Percentiles rank a stretch among this genome's conserved stretches.
Conservation (phyloP, 2,329 filamentous ascomycete genomes). For the Chaetoscypha palmicola region DNA sequence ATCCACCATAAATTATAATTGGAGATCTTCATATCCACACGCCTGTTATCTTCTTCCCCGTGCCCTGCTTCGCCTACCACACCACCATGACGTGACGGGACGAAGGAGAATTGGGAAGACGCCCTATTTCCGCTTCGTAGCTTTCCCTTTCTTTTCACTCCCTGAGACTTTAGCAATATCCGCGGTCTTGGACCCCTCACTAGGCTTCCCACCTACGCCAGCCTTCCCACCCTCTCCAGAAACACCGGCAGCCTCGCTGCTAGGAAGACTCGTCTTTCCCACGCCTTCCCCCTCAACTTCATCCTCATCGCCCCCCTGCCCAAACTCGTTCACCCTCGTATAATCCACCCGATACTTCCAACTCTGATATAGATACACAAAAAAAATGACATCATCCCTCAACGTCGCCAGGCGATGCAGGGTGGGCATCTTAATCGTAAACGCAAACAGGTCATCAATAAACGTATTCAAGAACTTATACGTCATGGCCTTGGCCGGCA, state of each 20-base stretch:
- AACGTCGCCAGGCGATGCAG: conserved; percentile 88
- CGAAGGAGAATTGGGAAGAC: too few species aligned
- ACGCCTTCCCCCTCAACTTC: conserved; percentile 47
- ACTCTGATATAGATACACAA: conserved; percentile 91
- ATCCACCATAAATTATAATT: too few species aligned
- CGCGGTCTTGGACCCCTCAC: conserved; percentile 31
- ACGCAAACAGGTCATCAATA: conserved; percentile 96
- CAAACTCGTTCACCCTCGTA: conserved; percentile 91
- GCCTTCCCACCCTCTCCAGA: too few species aligned
- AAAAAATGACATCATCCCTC: conserved; percentile 95
- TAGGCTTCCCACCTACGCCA: too few species aligned
- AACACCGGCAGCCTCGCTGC: conserved; percentile 18
- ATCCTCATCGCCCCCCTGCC: conserved; percentile 93
- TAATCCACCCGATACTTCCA: conserved; percentile 92
- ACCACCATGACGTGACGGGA: too few species aligned
- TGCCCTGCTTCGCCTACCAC: too few species aligned
- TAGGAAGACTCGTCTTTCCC: conserved; percentile 30
- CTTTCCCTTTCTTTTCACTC: conserved; percentile 39
- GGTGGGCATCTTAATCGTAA: conserved; percentile 98
- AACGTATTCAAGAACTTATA: conserved; percentile 99
- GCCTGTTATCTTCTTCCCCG: too few species aligned
- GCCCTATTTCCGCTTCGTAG: conserved; percentile 43
- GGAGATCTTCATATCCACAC: too few species aligned
- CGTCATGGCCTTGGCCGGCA: conserved; percentile 93
- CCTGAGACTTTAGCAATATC: conserved; percentile 41